These are phyloP conservation scores for Yarrowia yakushimensis DNA, from an alignment of 805 yeast genomes.

Conservation along the genomic window DNA sequence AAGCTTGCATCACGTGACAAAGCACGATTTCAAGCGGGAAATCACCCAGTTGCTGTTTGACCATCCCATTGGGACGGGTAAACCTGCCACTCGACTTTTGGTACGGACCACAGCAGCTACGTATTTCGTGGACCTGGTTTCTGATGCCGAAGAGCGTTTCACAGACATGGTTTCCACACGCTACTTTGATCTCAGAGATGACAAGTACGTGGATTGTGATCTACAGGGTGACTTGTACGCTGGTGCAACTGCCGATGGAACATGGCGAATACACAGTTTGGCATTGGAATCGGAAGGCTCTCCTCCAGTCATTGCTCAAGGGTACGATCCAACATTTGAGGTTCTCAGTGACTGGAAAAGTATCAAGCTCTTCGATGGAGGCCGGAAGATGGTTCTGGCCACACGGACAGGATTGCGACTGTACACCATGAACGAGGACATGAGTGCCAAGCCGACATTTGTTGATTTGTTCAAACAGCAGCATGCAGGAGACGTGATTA, in stretches of 20 bases:
- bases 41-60: constrained; percentile 10
- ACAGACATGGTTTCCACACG: neutral
- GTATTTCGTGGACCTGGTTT: neutral
- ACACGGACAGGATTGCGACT: neutral
- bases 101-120: neutral
- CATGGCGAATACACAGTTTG: neutral
- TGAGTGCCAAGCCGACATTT: neutral
- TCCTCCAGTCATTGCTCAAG: neutral
- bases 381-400: neutral
- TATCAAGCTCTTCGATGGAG: neutral
- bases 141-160: neutral
- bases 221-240: neutral
- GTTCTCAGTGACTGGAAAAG: neutral
- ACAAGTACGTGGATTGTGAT: constrained; percentile 1
- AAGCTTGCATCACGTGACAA: neutral
- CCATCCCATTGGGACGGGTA: neutral
- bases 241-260: constrained; percentile 2
- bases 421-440: neutral
- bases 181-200: neutral
- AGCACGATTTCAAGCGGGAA: neutral
- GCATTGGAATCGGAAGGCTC: neutral
- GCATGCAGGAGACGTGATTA: neutral
- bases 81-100: neutral
- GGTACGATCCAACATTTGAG: neutral
- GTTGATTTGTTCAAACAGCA: neutral